Percentiles rank a stretch among this genome's conserved stretches.
Evolutionary conservation across 2,329 filamentous ascomycete species (phyloP).

Genomic region (Pseudogymnoascus sp.): DNA sequence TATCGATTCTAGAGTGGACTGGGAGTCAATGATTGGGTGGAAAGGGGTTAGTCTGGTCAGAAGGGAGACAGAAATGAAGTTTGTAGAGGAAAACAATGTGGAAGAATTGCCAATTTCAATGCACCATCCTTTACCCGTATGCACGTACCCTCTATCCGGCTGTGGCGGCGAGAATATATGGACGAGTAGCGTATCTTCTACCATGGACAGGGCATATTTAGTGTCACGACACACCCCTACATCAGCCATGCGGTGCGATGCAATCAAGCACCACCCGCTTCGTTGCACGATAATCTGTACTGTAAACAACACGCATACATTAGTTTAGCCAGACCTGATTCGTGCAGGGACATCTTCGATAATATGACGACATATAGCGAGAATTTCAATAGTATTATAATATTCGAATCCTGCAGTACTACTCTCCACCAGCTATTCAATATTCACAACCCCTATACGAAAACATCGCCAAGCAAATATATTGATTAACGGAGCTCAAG

Average conservation of each 20-base stretch:
- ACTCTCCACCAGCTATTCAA: neutral
- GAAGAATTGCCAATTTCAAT: neutral
- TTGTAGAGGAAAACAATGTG: neutral
- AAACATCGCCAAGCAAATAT: conserved; percentile 2
- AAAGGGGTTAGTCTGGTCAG: neutral
- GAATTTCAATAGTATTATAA: neutral
- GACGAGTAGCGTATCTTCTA: neutral
- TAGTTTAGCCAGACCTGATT: neutral
- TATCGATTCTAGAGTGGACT: neutral
- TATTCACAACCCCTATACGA: neutral
- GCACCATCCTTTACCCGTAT: neutral
- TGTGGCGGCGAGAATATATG: neutral
- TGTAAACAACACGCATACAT: neutral
- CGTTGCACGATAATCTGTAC: neutral
- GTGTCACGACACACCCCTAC: neutral
- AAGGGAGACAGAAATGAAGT: neutral
- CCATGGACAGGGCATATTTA: neutral
- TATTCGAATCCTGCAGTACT: neutral
- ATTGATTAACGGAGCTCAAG: conserved; percentile 2
- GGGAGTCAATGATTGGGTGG: neutral
- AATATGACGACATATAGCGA: neutral
- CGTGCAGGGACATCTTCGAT: neutral
- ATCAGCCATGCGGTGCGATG: neutral
- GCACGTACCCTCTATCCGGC: neutral
- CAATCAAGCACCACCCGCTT: neutral